Percentiles rank a stretch among this genome's conserved stretches.
Conservation (phyloP, 805 yeast species). For the Hanseniaspora lachancei region DNA sequence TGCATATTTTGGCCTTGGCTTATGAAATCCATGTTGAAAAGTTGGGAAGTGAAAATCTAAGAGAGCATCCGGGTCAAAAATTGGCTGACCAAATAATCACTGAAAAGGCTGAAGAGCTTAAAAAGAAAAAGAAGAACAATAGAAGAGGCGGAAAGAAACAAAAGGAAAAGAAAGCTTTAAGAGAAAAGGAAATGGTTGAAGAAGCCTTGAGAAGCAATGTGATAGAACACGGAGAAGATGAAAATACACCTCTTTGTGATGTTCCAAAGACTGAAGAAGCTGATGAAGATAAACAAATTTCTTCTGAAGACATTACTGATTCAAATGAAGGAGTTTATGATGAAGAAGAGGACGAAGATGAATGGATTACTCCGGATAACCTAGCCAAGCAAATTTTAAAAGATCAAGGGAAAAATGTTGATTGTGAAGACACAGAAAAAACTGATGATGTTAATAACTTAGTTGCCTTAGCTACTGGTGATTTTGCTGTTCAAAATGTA, state of each 20-base stretch:
- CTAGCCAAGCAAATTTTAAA: constrained; percentile 54
- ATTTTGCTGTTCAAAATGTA: constrained; percentile 95
- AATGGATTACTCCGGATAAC: constrained; percentile 90
- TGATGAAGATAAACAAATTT: constrained; percentile 23
- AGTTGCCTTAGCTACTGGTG: constrained; percentile 86
- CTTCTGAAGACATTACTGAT: not conserved
- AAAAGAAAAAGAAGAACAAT: constrained; percentile 31
- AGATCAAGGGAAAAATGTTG: constrained; percentile 49
- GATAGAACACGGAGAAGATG: constrained; percentile 8
- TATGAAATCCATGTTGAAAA: constrained; percentile 71
- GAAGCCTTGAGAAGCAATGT: constrained; percentile 13
- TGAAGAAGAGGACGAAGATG: constrained; percentile 63
- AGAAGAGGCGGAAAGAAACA: constrained; percentile 58
- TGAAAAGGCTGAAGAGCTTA: constrained; percentile 14
- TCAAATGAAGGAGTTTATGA: constrained; percentile 20
- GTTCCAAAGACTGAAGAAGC: constrained; percentile 14
- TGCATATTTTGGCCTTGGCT: constrained; percentile 81
- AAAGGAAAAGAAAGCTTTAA: constrained; percentile 42
- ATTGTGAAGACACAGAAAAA: constrained; percentile 28
- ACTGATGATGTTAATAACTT: constrained; percentile 34
- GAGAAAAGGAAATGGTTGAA: constrained; percentile 18
- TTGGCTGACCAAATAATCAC: constrained; percentile 20
- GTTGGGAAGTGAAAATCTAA: constrained; percentile 54
- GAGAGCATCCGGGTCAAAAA: constrained; percentile 59
- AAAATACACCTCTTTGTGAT: constrained; percentile 2